Evolutionary conservation across 805 yeast species (phyloP).

Genomic region (Clavispora vitiphila): DNA sequence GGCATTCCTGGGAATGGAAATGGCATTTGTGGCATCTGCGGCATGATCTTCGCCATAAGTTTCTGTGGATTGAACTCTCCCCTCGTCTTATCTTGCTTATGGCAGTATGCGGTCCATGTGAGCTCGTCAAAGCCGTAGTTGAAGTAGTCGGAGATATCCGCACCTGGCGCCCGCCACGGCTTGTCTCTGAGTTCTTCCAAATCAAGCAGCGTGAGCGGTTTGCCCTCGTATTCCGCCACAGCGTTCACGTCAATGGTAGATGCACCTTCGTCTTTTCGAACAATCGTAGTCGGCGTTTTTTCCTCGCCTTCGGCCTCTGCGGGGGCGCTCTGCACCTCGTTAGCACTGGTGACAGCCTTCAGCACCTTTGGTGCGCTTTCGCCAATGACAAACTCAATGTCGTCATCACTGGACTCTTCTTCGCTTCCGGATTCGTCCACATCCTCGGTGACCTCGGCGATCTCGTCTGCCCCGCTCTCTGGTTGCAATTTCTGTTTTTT

Average conservation of each 20-base stretch:
- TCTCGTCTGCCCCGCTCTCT: slow-evolving; percentile 3
- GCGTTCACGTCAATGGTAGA: slow-evolving; percentile 61
- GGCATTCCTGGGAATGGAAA: slow-evolving; percentile 21
- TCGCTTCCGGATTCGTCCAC: slow-evolving; percentile 43
- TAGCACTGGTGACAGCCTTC: slow-evolving; percentile 16
- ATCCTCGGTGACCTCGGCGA: slow-evolving; percentile 18
- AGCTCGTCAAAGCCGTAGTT: slow-evolving; percentile 95
- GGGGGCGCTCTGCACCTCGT: slow-evolving; percentile 25
- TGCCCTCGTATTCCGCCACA: slow-evolving; percentile 71
- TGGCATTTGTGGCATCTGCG: slow-evolving; percentile 14
- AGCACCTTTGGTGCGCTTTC: slow-evolving; percentile 21
- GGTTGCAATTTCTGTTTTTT: slow-evolving; percentile 6
- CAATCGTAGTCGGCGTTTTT: slow-evolving; percentile 32
- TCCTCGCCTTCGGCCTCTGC: slow-evolving; percentile 23
- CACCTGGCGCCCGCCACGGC: slow-evolving; percentile 98
- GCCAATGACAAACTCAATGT: slow-evolving; percentile 77
- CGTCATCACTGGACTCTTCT: slow-evolving; percentile 54
- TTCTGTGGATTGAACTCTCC: slow-evolving; percentile 81
- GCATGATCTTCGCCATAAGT: slow-evolving; percentile 58
- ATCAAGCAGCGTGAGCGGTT: slow-evolving; percentile 75
- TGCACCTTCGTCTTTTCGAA: slow-evolving; percentile 31
- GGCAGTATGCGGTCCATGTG: slow-evolving; percentile 91
- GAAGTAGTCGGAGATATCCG: slow-evolving; percentile 90
- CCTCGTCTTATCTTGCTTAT: slow-evolving; percentile 77
- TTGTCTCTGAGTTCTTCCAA: slow-evolving; percentile 82